Conservation (phyloP, 225 moss, liverwort and hornwort genomes). For the Bryoerythrophyllum caledonicum region DNA sequence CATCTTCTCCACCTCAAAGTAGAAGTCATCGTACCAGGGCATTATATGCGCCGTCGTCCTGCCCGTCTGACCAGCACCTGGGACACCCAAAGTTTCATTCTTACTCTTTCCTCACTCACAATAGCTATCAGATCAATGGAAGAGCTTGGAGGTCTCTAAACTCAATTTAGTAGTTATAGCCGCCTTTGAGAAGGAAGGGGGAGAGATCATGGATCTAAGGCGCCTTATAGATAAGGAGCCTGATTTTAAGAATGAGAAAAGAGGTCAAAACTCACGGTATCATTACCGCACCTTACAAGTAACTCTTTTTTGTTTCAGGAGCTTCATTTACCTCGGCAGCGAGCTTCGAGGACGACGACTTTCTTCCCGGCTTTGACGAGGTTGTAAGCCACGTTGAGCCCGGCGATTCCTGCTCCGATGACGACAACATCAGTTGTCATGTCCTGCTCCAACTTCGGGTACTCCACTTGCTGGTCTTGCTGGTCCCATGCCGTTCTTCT, state of each 20-base stretch:
- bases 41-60: slow-evolving; percentile 47
- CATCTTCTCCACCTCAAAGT: slow-evolving; percentile 28
- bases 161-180: too few species aligned
- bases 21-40: slow-evolving; percentile 48
- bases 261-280: too few species aligned
- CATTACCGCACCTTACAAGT: too few species aligned
- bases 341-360: slow-evolving; percentile 34
- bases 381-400: slow-evolving; percentile 41
- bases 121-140: too few species aligned
- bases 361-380: slow-evolving; percentile 35
- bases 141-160: too few species aligned
- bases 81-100: not conserved
- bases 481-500: slow-evolving; percentile 33
- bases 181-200: too few species aligned
- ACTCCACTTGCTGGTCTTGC: slow-evolving; percentile 29
- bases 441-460: slow-evolving; percentile 39
- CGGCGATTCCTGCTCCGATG: slow-evolving; percentile 43
- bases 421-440: slow-evolving; percentile 27
- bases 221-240: too few species aligned
- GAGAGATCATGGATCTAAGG: too few species aligned
- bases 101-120: too few species aligned
- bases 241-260: too few species aligned
- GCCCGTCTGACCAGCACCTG: slow-evolving; percentile 39
- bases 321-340: slow-evolving; percentile 21
- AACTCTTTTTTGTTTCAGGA: too few species aligned